Evolutionary conservation across 257 asterid genomes (phyloP), one percentile per base, ranked within the genome.

Genomic region (Solanum bukasovii): DNA sequence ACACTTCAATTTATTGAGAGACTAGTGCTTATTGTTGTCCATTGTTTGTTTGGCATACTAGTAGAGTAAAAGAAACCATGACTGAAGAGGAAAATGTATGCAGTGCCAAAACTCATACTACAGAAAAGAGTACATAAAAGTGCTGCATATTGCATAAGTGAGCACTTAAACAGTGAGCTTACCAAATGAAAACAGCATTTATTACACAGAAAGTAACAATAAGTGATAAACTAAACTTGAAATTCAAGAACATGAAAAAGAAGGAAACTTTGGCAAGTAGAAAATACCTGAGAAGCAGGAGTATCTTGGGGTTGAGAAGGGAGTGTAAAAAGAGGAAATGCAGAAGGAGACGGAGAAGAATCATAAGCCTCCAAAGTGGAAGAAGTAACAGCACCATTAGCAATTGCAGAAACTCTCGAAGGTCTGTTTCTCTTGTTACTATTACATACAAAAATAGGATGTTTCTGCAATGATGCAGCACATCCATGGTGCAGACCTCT

Each of bases 231-330:
- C 67, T 44, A 44, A 37, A 44, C 40, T 25, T 46, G 67, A 81
- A 44, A 14, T 79, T 79, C 25, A 79, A 79, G 85, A 79, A 79
- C 40, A 79, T 81, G 85, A 16, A 82, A 81, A 18, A 31, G 70
- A 31, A 49, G 42, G 38, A 27, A 46, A 27, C 18, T 81, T 42
- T 7, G 49, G 65, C 9, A 5, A 46, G 89, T 46, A 35, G 49
- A 86, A 59, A 37, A 56, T 85, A 95, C 99, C 95, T 93, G 89
- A 87, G 98, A 92, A 91, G 96, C 96, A 85, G 98, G 93, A 44
- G 98, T 90, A 29, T 91, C 87, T 67, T 88, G 85, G 78, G 92
- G 89, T 63, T 93, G 85, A 20, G 90, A 38, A 87, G 98, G 73
- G 67, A 94, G 88, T 33, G 92, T 92, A 87, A 92, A 92, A 84